phyloP scores from a whole-genome alignment of 352 stramenopile species.

The Phytophthora foliorum region DNA sequence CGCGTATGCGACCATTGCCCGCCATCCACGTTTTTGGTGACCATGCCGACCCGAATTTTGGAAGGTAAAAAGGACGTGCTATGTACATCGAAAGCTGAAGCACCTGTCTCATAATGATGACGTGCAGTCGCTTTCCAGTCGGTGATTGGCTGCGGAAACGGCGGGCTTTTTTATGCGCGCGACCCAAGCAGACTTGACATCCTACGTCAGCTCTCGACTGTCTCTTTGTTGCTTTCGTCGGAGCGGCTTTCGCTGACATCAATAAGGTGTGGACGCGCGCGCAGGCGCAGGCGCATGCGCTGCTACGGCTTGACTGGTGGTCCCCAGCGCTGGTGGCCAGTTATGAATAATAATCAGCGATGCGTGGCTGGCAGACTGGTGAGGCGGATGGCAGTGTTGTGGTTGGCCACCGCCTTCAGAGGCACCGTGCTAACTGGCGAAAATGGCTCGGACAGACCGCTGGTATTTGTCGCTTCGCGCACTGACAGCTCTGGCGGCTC shows the following conservation, averaged over 20 bases:
- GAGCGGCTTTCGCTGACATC: constrained; percentile 8
- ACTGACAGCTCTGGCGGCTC: not conserved
- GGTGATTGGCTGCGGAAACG: constrained; percentile 22
- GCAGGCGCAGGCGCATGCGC: constrained; percentile 2
- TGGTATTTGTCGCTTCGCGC: not conserved
- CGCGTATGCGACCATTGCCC: constrained; percentile 15
- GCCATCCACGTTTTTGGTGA: constrained; percentile 8
- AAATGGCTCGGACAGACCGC: not conserved
- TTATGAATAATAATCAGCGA: no score
- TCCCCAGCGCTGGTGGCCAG: not conserved
- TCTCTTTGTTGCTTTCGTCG: not conserved
- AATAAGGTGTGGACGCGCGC: constrained; percentile 26
- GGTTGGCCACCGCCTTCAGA: not conserved
- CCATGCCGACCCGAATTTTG: no score
- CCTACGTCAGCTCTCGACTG: not conserved
- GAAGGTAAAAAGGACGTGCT: constrained; percentile 2
- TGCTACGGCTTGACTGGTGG: constrained; percentile 4
- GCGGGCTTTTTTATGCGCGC: constrained; percentile 2
- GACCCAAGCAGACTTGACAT: constrained; percentile 2
- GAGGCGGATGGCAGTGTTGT: no score
- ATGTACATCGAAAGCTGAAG: constrained; percentile 27
- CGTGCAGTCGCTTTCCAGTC: not conserved
- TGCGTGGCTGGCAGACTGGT: not conserved
- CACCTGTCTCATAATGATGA: constrained; percentile 18
- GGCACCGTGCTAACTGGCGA: not conserved